A percentile compares a stretch with the other conserved stretches of the same genome.
These are phyloP conservation scores for Prunus kanzakura DNA, from an alignment of 306 rosid genomes.

Conservation along the genomic window DNA sequence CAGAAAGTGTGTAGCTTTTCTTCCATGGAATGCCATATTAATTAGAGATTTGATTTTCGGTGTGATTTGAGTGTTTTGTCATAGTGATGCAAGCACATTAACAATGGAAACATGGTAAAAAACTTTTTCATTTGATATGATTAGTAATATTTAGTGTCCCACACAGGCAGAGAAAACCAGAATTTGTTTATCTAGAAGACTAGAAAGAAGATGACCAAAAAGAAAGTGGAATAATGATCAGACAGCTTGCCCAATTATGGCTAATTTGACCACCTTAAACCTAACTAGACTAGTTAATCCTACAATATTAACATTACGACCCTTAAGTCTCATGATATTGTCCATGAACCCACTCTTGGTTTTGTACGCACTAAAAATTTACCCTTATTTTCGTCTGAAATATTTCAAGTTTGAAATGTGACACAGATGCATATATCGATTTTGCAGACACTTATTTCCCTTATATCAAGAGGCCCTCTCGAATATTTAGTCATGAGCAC, in stretches of 20 bases:
- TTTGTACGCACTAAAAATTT: not conserved
- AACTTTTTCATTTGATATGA: constrained; percentile 14
- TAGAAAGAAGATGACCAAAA: not conserved
- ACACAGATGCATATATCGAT: not conserved
- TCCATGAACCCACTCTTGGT: not conserved
- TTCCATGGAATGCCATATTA: too few species aligned
- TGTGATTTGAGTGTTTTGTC: not conserved
- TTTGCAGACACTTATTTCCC: too few species aligned
- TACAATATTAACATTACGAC: constrained; percentile 16
- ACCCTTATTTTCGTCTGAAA: not conserved
- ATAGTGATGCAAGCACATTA: constrained; percentile 5
- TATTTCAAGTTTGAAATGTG: not conserved
- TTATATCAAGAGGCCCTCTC: too few species aligned
- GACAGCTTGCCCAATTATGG: constrained; percentile 1
- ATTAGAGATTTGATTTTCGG: too few species aligned
- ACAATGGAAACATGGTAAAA: not conserved
- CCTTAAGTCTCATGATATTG: not conserved
- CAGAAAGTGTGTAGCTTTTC: too few species aligned
- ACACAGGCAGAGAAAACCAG: too few species aligned
- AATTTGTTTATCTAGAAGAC: not conserved
- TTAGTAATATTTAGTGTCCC: not conserved
- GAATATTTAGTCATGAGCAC: too few species aligned
- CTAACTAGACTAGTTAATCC: constrained; percentile 22
- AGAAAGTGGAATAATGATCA: not conserved
- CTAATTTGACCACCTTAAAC: constrained; percentile 45